phyloP scores from a whole-genome alignment of 768 basidiomycete genomes.

The Tephrocybe sp. region DNA sequence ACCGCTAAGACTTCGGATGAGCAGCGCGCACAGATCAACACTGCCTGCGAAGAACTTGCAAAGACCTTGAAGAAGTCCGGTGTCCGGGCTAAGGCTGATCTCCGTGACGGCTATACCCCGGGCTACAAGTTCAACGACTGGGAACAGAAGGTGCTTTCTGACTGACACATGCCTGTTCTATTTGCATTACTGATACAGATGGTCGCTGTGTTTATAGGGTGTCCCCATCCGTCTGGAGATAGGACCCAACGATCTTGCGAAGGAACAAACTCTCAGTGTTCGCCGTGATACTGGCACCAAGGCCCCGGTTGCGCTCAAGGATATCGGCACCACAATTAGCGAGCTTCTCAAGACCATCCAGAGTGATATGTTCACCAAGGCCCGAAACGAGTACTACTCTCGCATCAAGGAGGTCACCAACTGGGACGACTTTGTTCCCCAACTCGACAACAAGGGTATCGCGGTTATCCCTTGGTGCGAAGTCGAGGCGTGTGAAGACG shows the following conservation, averaged over 20 bases:
- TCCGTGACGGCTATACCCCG: conserved; percentile 94
- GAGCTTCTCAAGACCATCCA: conserved; percentile 85
- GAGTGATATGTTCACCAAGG: conserved; percentile 79
- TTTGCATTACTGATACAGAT: conserved; percentile 5
- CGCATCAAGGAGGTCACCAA: conserved; percentile 71
- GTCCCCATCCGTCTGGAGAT: conserved; percentile 97
- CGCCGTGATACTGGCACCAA: conserved; percentile 67
- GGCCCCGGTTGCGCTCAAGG: conserved; percentile 41
- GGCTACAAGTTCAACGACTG: conserved; percentile 99
- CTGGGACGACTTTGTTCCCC: conserved; percentile 94
- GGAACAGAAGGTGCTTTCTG: conserved; percentile 83
- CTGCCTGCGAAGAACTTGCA: conserved; percentile 77
- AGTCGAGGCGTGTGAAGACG: conserved; percentile 89
- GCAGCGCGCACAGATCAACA: conserved; percentile 69
- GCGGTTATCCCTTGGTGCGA: conserved; percentile 97
- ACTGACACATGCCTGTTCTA: background rate
- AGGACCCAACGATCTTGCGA: conserved; percentile 88
- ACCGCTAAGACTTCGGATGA: conserved; percentile 79
- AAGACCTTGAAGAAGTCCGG: conserved; percentile 68
- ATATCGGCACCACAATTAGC: conserved; percentile 49
- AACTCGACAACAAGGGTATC: conserved; percentile 84
- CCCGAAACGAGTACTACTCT: conserved; percentile 70
- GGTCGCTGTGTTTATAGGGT: conserved; percentile 50
- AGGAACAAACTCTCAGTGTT: conserved; percentile 78
- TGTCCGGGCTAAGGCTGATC: conserved; percentile 85